A percentile compares a stretch with the other conserved stretches of the same genome.
These are phyloP conservation scores for Setomelanomma holmii DNA, from an alignment of 2,329 filamentous ascomycete genomes.

Conservation along the genomic window DNA sequence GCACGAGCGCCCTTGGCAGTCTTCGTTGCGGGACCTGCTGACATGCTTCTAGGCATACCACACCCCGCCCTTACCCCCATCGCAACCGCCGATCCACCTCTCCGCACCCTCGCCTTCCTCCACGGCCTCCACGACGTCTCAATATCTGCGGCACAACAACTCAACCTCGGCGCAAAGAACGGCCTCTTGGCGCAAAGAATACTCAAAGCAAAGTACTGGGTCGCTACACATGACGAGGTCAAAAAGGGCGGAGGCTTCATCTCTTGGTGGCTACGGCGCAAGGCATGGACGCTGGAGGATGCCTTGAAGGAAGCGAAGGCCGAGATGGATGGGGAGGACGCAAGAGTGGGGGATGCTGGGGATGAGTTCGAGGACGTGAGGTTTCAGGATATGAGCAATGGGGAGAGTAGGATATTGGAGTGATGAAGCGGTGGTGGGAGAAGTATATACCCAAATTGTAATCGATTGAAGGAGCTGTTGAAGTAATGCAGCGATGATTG, in stretches of 20 bases:
- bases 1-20: no score
- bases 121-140: slow-evolving; percentile 70
- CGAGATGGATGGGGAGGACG: slow-evolving; percentile 50
- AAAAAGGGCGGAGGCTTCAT: slow-evolving; percentile 67
- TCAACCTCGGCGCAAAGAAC: slow-evolving; percentile 70
- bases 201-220: slow-evolving; percentile 66
- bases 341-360: slow-evolving; percentile 22
- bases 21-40: no score
- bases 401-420: slow-evolving; percentile 61
- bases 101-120: slow-evolving; percentile 65
- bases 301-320: slow-evolving; percentile 57
- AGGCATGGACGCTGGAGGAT: slow-evolving; percentile 53
- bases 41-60: slow-evolving; percentile 48
- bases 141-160: slow-evolving; percentile 59
- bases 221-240: slow-evolving; percentile 70
- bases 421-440: slow-evolving; percentile 22
- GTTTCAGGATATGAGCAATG: slow-evolving; percentile 64
- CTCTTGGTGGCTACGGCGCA: slow-evolving; percentile 56
- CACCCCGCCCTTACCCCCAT: slow-evolving; percentile 56
- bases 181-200: slow-evolving; percentile 63
- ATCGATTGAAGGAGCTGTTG: not conserved
- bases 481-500: not conserved
- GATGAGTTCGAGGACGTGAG: slow-evolving; percentile 51
- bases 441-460: not conserved
- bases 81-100: slow-evolving; percentile 51